phyloP scores from a whole-genome alignment of 23 red algal species.

The Gracilariopsis chorda region DNA sequence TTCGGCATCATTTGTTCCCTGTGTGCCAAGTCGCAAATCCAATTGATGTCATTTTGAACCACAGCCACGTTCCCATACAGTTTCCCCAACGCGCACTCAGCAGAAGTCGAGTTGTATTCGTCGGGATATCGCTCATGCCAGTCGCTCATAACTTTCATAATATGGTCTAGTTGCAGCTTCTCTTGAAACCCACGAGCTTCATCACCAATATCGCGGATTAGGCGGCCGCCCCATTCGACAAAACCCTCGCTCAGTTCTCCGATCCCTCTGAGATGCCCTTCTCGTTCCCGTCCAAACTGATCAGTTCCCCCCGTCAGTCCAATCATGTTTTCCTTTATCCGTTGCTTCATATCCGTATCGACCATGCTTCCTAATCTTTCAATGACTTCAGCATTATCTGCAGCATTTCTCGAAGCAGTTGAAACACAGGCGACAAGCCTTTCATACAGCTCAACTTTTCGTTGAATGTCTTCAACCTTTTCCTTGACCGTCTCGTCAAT shows the following conservation, averaged over 20 bases:
- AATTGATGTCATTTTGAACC: slow-evolving; percentile 1
- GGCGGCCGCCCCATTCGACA: not conserved
- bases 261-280: not conserved
- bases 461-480: not conserved
- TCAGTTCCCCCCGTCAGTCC: not conserved
- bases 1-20: not conserved
- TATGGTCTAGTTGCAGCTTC: not conserved
- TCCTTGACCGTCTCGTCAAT: not conserved
- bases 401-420: not conserved
- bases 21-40: not conserved
- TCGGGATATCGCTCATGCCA: not conserved
- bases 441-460: not conserved
- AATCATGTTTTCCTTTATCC: not conserved
- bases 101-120: not conserved
- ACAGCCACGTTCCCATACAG: not conserved
- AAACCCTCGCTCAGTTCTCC: not conserved
- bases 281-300: not conserved
- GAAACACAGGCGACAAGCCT: not conserved
- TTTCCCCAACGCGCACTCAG: not conserved
- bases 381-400: not conserved
- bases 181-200: not conserved
- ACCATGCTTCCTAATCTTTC: not conserved
- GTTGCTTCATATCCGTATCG: not conserved
- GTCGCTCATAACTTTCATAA: not conserved
- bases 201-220: not conserved